Conservation (phyloP, 2,329 filamentous ascomycete species). For the Cordyceps fumosorosea region DNA sequence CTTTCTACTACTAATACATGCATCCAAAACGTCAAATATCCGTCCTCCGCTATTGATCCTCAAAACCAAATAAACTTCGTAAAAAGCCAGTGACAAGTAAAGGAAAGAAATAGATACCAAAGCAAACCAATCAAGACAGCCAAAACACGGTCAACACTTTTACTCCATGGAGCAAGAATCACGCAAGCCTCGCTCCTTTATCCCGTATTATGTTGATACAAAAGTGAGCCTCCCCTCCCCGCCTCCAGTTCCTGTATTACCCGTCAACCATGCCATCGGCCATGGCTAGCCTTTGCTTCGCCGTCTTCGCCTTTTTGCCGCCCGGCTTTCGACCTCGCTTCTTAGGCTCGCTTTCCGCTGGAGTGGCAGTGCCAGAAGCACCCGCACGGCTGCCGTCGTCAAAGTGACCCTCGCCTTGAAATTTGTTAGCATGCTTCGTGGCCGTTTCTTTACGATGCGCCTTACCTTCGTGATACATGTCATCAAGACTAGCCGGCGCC, state of each 20-base stretch:
- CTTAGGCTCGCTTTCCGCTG: constrained; percentile 52
- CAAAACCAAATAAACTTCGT: neutral
- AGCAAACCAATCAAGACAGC: neutral
- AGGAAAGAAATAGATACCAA: neutral
- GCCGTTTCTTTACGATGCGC: constrained; percentile 12
- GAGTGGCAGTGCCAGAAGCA: constrained; percentile 75
- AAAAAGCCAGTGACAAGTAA: neutral
- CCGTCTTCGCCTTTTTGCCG: constrained; percentile 56
- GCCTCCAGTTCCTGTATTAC: constrained; percentile 6
- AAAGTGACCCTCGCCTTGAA: constrained; percentile 86
- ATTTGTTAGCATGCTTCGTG: constrained; percentile 19
- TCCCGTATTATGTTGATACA: constrained; percentile 14
- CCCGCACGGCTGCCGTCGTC: constrained; percentile 71
- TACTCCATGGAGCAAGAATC: constrained; percentile 10
- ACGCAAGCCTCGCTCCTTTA: neutral
- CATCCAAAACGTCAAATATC: neutral
- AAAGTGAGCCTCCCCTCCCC: neutral
- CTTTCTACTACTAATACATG: constrained; percentile 12
- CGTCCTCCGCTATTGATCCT: neutral
- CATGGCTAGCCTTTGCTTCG: constrained; percentile 62
- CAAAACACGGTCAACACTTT: neutral
- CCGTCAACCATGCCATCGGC: constrained; percentile 48
- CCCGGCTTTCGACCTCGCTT: constrained; percentile 51
- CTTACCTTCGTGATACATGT: constrained; percentile 99
- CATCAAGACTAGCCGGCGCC: constrained; percentile 67